Evolutionary conservation across 202 grass and related monocot genomes (phyloP).

Genomic region (Tripidium arundinaceum): DNA sequence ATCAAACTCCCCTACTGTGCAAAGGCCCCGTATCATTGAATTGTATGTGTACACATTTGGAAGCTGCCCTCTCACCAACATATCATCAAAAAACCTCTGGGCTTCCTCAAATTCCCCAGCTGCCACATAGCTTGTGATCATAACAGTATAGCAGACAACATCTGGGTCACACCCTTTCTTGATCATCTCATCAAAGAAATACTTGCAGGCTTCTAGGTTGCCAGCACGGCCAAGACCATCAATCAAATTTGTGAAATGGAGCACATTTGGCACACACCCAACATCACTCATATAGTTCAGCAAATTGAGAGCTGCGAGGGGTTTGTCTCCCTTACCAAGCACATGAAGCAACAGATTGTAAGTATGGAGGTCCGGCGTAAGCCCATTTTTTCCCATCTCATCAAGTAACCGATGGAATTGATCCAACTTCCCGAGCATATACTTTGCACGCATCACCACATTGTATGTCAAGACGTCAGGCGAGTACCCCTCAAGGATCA

Average conservation of each 20-base stretch:
- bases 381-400: slow-evolving; percentile 76
- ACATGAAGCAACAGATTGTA: slow-evolving; percentile 95
- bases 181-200: slow-evolving; percentile 94
- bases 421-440: slow-evolving; percentile 83
- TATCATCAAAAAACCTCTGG: slow-evolving; percentile 63
- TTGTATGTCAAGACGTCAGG: slow-evolving; percentile 94
- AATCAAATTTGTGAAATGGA: slow-evolving; percentile 97
- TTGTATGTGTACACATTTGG: slow-evolving; percentile 96
- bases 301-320: slow-evolving; percentile 87
- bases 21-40: slow-evolving; percentile 71
- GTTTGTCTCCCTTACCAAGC: slow-evolving; percentile 90
- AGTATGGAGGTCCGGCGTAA: slow-evolving; percentile 78
- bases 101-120: slow-evolving; percentile 74
- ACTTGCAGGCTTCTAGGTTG: slow-evolving; percentile 85
- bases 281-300: slow-evolving; percentile 92
- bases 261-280: slow-evolving; percentile 66
- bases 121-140: slow-evolving; percentile 78
- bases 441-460: slow-evolving; percentile 88
- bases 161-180: slow-evolving; percentile 83
- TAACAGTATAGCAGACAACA: slow-evolving; percentile 90
- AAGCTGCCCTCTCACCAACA: slow-evolving; percentile 72
- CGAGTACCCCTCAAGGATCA: slow-evolving; percentile 59
- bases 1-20: slow-evolving; percentile 64
- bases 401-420: slow-evolving; percentile 77
- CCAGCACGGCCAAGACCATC: slow-evolving; percentile 87